phyloP scores from a whole-genome alignment of 192 early-diverging fungal species.

The Coemansia sp. region DNA sequence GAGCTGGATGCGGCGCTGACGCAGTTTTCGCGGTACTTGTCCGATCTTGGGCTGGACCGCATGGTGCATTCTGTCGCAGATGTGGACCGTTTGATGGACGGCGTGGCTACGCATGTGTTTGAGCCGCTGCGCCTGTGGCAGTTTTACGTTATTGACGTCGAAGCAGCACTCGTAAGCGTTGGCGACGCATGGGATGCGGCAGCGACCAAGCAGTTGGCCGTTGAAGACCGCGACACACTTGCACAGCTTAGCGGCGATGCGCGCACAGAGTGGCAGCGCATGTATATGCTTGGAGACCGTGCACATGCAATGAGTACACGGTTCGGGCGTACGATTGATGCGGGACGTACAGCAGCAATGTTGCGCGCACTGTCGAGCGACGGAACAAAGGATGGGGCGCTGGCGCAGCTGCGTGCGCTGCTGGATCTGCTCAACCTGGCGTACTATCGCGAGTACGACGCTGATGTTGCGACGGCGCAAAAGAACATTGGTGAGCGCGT shows the following conservation, averaged over 20 bases:
- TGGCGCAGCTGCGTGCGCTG: conserved; percentile 58
- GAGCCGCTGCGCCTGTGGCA: conserved; percentile 79
- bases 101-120: conserved; percentile 58
- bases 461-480: conserved; percentile 67
- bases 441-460: conserved; percentile 83
- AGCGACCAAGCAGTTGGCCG: background rate
- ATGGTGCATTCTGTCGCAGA: conserved; percentile 66
- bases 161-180: conserved; percentile 43
- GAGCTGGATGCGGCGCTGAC: conserved; percentile 90
- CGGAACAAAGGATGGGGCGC: conserved; percentile 24
- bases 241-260: conserved; percentile 19
- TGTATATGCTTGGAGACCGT: conserved; percentile 51
- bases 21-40: conserved; percentile 64
- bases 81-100: conserved; percentile 64
- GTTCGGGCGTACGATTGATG: conserved; percentile 32
- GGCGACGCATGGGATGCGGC: conserved; percentile 40
- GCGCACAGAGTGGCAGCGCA: conserved; percentile 40
- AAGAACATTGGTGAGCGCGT: conserved; percentile 77
- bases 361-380: conserved; percentile 29
- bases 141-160: conserved; percentile 79
- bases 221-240: conserved; percentile 8
- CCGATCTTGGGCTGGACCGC: conserved; percentile 52
- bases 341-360: conserved; percentile 29
- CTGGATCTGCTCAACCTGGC: conserved; percentile 88
- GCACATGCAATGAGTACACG: conserved; percentile 49